These are phyloP conservation scores for Xerocomus potaroensis DNA, from an alignment of 768 basidiomycete genomes.

Conservation along the genomic window DNA sequence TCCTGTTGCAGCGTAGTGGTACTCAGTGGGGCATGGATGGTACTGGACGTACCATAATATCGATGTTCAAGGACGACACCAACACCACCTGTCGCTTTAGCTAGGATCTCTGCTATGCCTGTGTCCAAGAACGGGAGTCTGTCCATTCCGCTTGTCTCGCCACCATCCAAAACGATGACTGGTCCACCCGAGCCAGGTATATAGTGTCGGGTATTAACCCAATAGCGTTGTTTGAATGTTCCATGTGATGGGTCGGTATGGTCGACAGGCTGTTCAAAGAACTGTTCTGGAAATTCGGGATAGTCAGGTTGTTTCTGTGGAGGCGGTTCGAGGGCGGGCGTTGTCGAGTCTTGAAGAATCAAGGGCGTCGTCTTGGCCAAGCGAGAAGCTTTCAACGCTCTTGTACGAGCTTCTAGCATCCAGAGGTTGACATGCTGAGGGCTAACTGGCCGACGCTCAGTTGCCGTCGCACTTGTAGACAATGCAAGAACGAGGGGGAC, in stretches of 20 bases:
- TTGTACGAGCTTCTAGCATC: constrained; percentile 39
- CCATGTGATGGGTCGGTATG: constrained; percentile 60
- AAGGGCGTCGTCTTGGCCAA: constrained; percentile 12
- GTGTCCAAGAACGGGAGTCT: constrained; percentile 53
- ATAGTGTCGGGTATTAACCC: constrained; percentile 85
- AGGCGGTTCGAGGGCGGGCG: constrained; percentile 8
- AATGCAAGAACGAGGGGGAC: constrained; percentile 10
- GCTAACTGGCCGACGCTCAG: constrained; percentile 29
- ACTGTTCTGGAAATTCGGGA: constrained; percentile 52
- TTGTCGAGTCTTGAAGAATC: constrained; percentile 19
- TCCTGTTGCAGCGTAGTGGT: constrained; percentile 39
- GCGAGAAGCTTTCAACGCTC: constrained; percentile 13
- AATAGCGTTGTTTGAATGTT: constrained; percentile 86
- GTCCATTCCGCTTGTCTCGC: constrained; percentile 84
- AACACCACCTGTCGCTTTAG: constrained; percentile 81
- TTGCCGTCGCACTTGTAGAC: constrained; percentile 8
- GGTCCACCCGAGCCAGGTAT: constrained; percentile 66
- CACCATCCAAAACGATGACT: constrained; percentile 88
- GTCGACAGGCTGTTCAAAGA: constrained; percentile 83
- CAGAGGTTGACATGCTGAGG: constrained; percentile 66
- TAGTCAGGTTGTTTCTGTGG: too few species aligned
- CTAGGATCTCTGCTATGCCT: constrained; percentile 83
- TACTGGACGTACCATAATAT: constrained; percentile 62
- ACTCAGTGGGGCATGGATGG: neutral
- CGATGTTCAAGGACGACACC: constrained; percentile 91